Percentiles rank a stretch among this genome's conserved stretches.
These are phyloP conservation scores for Penicillium paradoxum DNA, from an alignment of 495 filamentous ascomycete species.

Conservation along the genomic window DNA sequence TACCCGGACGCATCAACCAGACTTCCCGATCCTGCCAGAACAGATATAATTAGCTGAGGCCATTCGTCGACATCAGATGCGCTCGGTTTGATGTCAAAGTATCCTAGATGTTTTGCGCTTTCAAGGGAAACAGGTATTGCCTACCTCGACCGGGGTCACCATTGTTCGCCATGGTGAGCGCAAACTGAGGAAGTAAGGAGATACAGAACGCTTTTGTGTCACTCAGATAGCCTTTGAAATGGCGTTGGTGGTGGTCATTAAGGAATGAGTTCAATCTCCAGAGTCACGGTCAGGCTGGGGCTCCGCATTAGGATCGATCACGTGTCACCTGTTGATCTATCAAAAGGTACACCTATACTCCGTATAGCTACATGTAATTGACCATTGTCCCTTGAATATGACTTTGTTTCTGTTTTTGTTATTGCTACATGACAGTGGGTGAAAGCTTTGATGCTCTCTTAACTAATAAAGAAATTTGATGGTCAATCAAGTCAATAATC, in stretches of 20 bases:
- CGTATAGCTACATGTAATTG: background rate
- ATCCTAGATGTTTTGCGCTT: conserved; percentile 3
- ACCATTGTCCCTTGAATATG: background rate
- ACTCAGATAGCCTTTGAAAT: background rate
- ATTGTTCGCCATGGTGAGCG: conserved; percentile 37
- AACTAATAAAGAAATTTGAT: background rate
- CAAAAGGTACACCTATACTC: background rate
- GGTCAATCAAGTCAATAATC: background rate
- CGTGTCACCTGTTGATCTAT: conserved; percentile 17
- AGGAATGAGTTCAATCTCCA: conserved; percentile 12
- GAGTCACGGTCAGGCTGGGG: conserved; percentile 26
- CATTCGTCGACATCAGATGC: background rate
- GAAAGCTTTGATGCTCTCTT: background rate
- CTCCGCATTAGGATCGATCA: conserved; percentile 36
- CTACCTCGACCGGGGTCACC: conserved; percentile 36
- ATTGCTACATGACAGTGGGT: background rate
- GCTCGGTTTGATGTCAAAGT: conserved; percentile 2
- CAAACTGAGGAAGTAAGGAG: background rate
- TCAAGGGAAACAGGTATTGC: conserved; percentile 5
- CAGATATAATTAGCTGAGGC: conserved; percentile 16
- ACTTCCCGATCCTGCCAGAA: conserved; percentile 31
- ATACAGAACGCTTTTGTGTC: conserved; percentile 5
- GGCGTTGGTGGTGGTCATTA: conserved; percentile 3
- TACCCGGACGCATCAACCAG: conserved; percentile 46
- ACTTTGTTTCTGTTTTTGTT: background rate